A percentile compares a stretch with the other conserved stretches of the same genome.
Evolutionary conservation across 148 eudicot species (phyloP).

Genomic region (Silene conica): DNA sequence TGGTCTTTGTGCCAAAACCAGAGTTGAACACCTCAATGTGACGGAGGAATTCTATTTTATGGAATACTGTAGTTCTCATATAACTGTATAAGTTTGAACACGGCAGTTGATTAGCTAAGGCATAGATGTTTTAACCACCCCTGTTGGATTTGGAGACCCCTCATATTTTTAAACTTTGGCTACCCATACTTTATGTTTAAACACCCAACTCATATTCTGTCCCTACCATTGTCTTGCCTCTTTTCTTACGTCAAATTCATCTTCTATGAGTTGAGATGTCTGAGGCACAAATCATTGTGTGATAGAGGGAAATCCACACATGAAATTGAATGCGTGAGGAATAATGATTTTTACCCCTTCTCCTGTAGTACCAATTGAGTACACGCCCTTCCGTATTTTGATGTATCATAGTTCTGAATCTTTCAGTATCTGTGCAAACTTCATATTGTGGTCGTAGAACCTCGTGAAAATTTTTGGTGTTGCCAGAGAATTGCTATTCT

Average conservation of each 20-base stretch:
- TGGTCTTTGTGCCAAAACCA: too few species aligned
- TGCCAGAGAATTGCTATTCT: too few species aligned
- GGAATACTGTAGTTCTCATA: not conserved
- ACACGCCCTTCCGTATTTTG: not conserved
- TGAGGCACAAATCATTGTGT: not conserved
- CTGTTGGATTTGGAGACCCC: not conserved
- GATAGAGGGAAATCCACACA: not conserved
- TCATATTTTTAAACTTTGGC: not conserved
- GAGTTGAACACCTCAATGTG: not conserved
- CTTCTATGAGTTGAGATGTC: slow-evolving; percentile 1
- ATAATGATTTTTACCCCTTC: not conserved
- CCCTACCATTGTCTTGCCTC: not conserved
- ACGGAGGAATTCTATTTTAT: not conserved
- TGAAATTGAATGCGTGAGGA: not conserved
- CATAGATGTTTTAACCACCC: not conserved
- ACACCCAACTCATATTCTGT: not conserved
- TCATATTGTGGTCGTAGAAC: not conserved
- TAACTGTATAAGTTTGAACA: not conserved
- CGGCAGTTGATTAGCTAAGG: not conserved
- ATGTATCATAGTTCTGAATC: not conserved
- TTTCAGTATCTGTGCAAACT: not conserved
- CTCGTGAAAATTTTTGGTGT: not conserved
- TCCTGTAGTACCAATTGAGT: not conserved
- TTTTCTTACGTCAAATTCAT: not conserved
- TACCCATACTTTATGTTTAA: not conserved